phyloP scores from a whole-genome alignment of 2,329 filamentous ascomycete species.

The Trichoderma sp. region DNA sequence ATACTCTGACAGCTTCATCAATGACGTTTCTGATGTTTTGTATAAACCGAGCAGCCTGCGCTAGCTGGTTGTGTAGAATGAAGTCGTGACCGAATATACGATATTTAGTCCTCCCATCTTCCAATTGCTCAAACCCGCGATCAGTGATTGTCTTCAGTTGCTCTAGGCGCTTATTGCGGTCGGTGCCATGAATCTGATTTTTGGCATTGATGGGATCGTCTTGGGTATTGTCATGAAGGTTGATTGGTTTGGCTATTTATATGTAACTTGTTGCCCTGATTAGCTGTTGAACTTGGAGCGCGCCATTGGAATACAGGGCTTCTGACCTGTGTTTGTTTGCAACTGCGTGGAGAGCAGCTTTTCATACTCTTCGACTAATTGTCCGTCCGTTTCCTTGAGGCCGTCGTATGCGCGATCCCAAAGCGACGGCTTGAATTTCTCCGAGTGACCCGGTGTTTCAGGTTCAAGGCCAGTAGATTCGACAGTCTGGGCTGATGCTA shows the following conservation, averaged over 20 bases:
- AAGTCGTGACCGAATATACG: background rate
- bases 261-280: background rate
- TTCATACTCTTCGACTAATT: background rate
- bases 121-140: background rate
- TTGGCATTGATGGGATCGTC: rapidly evolving
- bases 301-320: background rate
- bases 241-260: background rate
- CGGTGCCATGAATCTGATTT: background rate
- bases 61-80: background rate
- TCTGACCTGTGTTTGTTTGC: background rate
- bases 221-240: background rate
- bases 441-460: background rate
- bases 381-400: background rate
- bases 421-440: background rate
- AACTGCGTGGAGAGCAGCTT: background rate
- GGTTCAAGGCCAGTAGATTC: too few species aligned
- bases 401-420: background rate
- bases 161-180: background rate
- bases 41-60: background rate
- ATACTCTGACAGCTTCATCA: background rate
- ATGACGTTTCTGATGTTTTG: background rate
- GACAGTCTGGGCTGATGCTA: too few species aligned
- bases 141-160: background rate
- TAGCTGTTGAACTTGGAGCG: background rate
- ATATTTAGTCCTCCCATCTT: background rate